phyloP scores from a whole-genome alignment of 495 filamentous ascomycete species.

The Hyaloscypha hepaticicola region DNA sequence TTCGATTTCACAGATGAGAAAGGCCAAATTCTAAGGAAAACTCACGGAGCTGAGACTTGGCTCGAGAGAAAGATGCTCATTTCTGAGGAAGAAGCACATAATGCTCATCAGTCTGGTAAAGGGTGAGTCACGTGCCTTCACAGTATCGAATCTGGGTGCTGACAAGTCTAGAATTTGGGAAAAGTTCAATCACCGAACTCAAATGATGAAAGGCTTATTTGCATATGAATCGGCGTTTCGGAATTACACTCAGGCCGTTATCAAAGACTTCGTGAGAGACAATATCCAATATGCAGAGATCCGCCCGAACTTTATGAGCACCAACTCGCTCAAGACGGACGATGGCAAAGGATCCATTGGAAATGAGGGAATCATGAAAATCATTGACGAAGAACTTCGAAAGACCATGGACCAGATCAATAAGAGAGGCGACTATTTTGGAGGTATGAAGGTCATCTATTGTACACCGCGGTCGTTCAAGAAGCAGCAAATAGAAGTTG shows the following conservation, averaged over 20 bases:
- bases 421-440: constrained; percentile 25
- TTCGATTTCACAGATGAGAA: constrained; percentile 23
- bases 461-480: constrained; percentile 37
- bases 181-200: constrained; percentile 52
- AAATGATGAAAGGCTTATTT: constrained; percentile 62
- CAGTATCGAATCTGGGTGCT: neutral
- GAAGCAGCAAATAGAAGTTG: constrained; percentile 53
- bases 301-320: constrained; percentile 55
- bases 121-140: constrained; percentile 34
- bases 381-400: constrained; percentile 49
- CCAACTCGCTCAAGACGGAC: constrained; percentile 49
- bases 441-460: constrained; percentile 33
- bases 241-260: constrained; percentile 44
- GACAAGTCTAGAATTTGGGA: constrained; percentile 48
- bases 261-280: constrained; percentile 51
- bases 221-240: constrained; percentile 53
- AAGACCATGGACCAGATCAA: constrained; percentile 36
- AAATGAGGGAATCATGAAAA: constrained; percentile 49
- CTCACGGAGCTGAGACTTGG: constrained; percentile 35
- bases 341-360: constrained; percentile 41
- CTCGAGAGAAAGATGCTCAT: constrained; percentile 51
- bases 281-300: constrained; percentile 60
- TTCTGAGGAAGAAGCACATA: constrained; percentile 46
- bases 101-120: constrained; percentile 36
- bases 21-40: constrained; percentile 5